These are phyloP conservation scores for Eucalyptus rudis DNA, from an alignment of 345 rosid species.

Conservation along the genomic window DNA sequence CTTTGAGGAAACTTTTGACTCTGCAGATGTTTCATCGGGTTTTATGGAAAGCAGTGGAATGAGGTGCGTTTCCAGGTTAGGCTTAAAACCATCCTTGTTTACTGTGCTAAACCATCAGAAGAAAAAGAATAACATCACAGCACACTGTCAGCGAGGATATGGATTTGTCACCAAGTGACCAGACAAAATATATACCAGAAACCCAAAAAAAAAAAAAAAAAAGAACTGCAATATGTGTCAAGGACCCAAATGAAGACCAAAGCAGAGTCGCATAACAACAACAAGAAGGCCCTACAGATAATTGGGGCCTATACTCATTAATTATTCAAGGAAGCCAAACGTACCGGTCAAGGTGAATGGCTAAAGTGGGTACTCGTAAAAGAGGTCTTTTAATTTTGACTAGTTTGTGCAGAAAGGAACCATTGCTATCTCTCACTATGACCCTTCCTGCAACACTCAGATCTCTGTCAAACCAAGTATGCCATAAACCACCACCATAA, in stretches of 20 bases:
- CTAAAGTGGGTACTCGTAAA: constrained; percentile 74
- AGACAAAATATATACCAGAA: not conserved
- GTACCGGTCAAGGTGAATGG: constrained; percentile 90
- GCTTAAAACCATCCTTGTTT: constrained; percentile 87
- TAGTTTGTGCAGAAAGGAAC: constrained; percentile 67
- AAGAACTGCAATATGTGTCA: not conserved
- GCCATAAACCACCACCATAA: constrained; percentile 97
- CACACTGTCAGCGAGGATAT: not conserved
- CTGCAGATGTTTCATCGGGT: constrained; percentile 34
- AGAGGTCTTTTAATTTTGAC: constrained; percentile 79
- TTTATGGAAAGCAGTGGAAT: constrained; percentile 65
- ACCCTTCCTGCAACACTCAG: constrained; percentile 94
- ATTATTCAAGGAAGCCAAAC: not conserved
- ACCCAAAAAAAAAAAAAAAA: not conserved
- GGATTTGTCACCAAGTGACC: not conserved
- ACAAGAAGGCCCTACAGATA: not conserved
- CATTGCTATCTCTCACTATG: constrained; percentile 53
- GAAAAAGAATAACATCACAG: not conserved
- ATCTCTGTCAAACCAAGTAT: constrained; percentile 97
- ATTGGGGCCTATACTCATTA: not conserved
- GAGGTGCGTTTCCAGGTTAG: constrained; percentile 83
- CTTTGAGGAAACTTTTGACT: constrained; percentile 42
- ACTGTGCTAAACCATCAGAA: constrained; percentile 58
- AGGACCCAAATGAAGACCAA: not conserved
- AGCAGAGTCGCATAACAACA: not conserved